Percentiles rank a stretch among this genome's conserved stretches.
These are phyloP conservation scores for Cairneyella variabilis DNA, from an alignment of 495 filamentous ascomycete species.

Conservation along the genomic window DNA sequence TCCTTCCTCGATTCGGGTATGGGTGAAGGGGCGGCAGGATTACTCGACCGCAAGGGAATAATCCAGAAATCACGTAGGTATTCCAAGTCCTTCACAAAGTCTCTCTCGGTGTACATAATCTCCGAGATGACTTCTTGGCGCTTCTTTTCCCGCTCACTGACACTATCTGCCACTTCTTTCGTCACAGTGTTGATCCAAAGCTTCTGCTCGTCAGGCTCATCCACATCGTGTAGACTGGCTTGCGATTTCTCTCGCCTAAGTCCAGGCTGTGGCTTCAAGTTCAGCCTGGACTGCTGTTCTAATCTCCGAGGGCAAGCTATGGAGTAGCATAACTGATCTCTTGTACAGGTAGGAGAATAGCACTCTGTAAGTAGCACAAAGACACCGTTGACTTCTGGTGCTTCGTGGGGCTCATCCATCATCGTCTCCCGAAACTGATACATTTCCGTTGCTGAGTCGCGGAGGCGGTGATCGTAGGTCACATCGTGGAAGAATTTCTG, in stretches of 20 bases:
- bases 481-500: slow-evolving; percentile 99
- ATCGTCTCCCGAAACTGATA: slow-evolving; percentile 96
- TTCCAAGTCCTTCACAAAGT: slow-evolving; percentile 99
- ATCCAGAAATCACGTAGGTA: slow-evolving; percentile 99
- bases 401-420: slow-evolving; percentile 74
- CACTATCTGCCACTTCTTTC: slow-evolving; percentile 86
- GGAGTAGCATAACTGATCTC: slow-evolving; percentile 93
- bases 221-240: slow-evolving; percentile 77
- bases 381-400: slow-evolving; percentile 83
- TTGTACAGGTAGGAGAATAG: slow-evolving; percentile 95
- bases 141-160: slow-evolving; percentile 91
- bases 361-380: slow-evolving; percentile 96
- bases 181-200: slow-evolving; percentile 99
- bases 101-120: slow-evolving; percentile 96
- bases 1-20: slow-evolving; percentile 87
- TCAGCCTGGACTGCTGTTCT: slow-evolving; percentile 91
- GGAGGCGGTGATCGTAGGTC: slow-evolving; percentile 91
- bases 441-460: slow-evolving; percentile 85
- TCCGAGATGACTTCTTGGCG: slow-evolving; percentile 97
- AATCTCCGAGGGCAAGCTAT: slow-evolving; percentile 94
- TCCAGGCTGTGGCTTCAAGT: slow-evolving; percentile 85
- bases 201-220: slow-evolving; percentile 92
- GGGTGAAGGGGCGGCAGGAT: slow-evolving; percentile 65
- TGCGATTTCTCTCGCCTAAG: slow-evolving; percentile 78
- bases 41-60: slow-evolving; percentile 71